Base-by-base conservation (phyloP, 2,329 filamentous ascomycete species). In the Claviceps paspali region DNA sequence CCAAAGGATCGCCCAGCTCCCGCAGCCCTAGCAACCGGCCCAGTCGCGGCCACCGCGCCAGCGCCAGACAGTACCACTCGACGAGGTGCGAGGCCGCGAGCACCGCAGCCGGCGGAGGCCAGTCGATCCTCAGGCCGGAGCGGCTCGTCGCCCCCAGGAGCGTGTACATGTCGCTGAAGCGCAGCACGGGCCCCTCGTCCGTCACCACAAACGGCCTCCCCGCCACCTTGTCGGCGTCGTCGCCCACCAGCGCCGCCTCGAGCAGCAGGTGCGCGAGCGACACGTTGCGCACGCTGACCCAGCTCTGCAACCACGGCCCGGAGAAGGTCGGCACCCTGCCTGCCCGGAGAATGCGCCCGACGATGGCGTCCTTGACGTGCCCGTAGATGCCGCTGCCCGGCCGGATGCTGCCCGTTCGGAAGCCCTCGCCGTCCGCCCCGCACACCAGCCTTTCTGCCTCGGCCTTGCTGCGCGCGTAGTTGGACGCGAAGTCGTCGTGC, bases 321-420 rank as follows among this genome's bases (percentile, higher is more conserved):
- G 62, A 56, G 60, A 66, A 71, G 31, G 60, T 64, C 3, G 59
- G 57, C 29, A 55, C 49, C 9, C 49, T 53, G 19, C 59, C 52
- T 12, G 48, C 41, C n/a, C 48, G 52, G 11, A 71, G 47, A 36
- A 62, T 57, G 5, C 30, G 27, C 9, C 43, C 43, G n/a, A 42
- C 19, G 18, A 47, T 32, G 12, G 38, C 26, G 43, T 71, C 63
- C 28, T 54, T 56, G 11, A 59, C 55, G 41, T 62, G 60, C 4
- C 68, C 69, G 44, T 72, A 73, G 32, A 73, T 62, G 21, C 59
- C 63, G 43, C 70, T 71, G 10, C 63, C 62, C 1, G 70, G 70
- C 2, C 71, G 61, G 43, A 76, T 65, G 33, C 59, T 57, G 6
- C 69, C 70, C 0, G 70, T 73, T 8, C 67, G 61, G 49, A 75